phyloP scores from a whole-genome alignment of 1,284 basidiomycete species.

The Ceratobasidium sp. region DNA sequence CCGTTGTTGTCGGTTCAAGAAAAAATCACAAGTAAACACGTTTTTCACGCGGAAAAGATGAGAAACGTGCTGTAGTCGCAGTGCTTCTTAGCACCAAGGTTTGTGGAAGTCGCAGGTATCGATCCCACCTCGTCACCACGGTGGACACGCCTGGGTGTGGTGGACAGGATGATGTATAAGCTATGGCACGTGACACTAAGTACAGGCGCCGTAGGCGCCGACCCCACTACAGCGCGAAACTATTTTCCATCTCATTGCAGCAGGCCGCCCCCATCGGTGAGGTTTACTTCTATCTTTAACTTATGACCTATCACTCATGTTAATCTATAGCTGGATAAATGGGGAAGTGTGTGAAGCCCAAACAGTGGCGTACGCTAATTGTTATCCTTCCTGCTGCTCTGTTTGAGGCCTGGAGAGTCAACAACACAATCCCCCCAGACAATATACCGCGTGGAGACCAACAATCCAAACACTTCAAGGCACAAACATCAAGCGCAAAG shows the following conservation, averaged over 20 bases:
- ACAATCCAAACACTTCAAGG: no score
- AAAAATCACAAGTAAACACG: no score
- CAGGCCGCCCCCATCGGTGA: no score
- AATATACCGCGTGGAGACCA: not conserved
- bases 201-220: constrained; percentile 10
- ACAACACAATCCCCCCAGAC: not conserved
- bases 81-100: not conserved
- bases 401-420: not conserved
- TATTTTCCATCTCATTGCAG: no score
- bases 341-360: not conserved
- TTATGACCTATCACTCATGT: no score
- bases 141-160: constrained; percentile 15
- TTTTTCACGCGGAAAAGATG: no score
- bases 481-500: no score
- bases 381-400: not conserved
- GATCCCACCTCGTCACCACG: constrained; percentile 17
- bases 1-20: no score
- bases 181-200: constrained; percentile 21
- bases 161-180: not conserved
- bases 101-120: not conserved
- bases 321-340: not conserved
- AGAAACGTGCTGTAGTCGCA: not conserved
- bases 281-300: no score
- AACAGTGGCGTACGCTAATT: not conserved
- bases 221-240: constrained; percentile 5